Base-by-base conservation (phyloP, 2,329 filamentous ascomycete species). In the Xylaria sp. region DNA sequence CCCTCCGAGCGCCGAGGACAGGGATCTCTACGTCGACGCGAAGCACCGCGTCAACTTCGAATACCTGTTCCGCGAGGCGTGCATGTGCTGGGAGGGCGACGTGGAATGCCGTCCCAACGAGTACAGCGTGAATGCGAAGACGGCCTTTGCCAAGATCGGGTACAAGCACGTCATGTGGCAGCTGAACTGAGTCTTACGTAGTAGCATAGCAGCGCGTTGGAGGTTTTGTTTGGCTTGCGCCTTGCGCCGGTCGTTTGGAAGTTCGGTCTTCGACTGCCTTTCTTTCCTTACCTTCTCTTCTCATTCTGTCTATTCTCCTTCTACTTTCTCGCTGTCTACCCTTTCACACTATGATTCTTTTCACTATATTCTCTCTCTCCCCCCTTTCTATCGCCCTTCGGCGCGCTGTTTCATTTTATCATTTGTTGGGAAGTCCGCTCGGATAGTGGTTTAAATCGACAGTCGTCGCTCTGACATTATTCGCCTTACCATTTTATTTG, bases 101-200 rank as follows among this genome's bases (percentile, higher is more conserved):
- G 1, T 3, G 5, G 25, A 53, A 6, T 2, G 4, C 16, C 51
- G 25, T 6, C 51, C 51, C 3, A 18, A 25, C 18, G n/a, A 2
- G 18, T 1, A n/a, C 16, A 13, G 16, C 9, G 21, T 4, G 32
- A 23, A 6, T 8, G 29, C 18, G 3, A 25, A 2, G 5, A 57
- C 3, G 5, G 55, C 60, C 18, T 53, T 35, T 6, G 18, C 27
- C 1, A 44, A 35, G 25, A 35, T 57, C 16, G 10, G 23, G 4
- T 63, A 55, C 23, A 47, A 23, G 27, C 40, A 27, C 18, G 37
- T 55, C 13, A n/a, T 55, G 35, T 63, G 50, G 60, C 50, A 63
- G 13, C 50, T 63, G 8, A 35, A 13, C 32, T 18, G 23, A 18
- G 58, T 16, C 21, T 8, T 5, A 23, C 27, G 4, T 18, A 12